phyloP scores from a whole-genome alignment of 805 yeast species.

The Ogataea ramenticola region DNA sequence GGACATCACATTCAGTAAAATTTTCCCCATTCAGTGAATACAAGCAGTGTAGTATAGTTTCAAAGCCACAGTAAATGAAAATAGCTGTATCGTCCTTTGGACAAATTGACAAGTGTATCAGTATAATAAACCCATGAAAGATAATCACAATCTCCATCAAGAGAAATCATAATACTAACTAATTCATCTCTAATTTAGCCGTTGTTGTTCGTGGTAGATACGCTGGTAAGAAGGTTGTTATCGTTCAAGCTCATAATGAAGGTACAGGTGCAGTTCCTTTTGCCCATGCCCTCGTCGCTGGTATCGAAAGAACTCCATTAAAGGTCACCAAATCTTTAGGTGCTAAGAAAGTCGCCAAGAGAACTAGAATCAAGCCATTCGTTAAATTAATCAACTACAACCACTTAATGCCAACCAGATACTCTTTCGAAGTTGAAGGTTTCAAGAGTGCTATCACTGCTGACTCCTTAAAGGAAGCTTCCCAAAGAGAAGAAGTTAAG shows the following conservation, averaged over 20 bases:
- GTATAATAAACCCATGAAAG: background rate
- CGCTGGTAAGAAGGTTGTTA: slow-evolving; percentile 99
- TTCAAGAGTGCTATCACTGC: slow-evolving; percentile 87
- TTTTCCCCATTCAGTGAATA: no score
- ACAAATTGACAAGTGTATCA: background rate
- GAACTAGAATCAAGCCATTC: slow-evolving; percentile 98
- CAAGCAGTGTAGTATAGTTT: no score
- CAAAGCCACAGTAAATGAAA: no score
- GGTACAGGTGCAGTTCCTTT: slow-evolving; percentile 98
- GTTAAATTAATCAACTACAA: slow-evolving; percentile 99
- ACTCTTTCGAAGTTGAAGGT: slow-evolving; percentile 93
- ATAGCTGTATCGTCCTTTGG: no score
- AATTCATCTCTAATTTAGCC: slow-evolving; percentile 40
- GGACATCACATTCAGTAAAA: no score
- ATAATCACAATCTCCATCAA: background rate
- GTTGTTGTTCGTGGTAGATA: slow-evolving; percentile 99
- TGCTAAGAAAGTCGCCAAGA: slow-evolving; percentile 93
- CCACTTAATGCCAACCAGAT: slow-evolving; percentile 99
- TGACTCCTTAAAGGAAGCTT: slow-evolving; percentile 94
- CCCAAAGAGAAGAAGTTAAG: slow-evolving; percentile 98
- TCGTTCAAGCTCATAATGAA: slow-evolving; percentile 96
- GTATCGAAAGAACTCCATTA: slow-evolving; percentile 97
- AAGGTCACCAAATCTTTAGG: slow-evolving; percentile 94
- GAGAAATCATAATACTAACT: slow-evolving; percentile 24
- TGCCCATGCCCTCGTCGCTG: slow-evolving; percentile 99